A percentile compares a stretch with the other conserved stretches of the same genome.
These are phyloP conservation scores for Gonium pectorale DNA, from an alignment of 139 green algal species.

Conservation along the genomic window DNA sequence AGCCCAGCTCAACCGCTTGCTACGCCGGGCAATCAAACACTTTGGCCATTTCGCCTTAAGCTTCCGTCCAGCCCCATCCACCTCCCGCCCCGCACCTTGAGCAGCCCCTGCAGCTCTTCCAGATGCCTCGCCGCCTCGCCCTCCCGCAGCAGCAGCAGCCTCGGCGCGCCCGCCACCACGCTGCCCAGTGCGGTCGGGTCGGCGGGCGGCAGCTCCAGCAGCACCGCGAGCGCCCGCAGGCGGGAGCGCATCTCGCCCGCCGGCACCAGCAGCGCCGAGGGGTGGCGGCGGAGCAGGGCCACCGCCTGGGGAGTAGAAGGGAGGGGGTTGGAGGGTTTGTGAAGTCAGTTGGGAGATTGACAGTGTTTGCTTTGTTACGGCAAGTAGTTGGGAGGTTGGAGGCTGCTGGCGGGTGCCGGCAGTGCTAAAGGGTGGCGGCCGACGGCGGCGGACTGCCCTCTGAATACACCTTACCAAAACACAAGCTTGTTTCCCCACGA, in stretches of 20 bases:
- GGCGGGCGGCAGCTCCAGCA: conserved; percentile 15
- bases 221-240: background rate
- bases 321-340: too few relatives aligned
- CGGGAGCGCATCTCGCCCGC: background rate
- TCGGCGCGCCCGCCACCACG: conserved; percentile 2
- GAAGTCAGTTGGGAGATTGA: too few relatives aligned
- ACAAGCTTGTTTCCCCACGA: background rate
- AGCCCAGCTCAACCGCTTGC: too few relatives aligned
- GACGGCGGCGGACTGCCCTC: too few relatives aligned
- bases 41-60: background rate
- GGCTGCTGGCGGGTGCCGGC: too few relatives aligned
- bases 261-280: conserved; percentile 3
- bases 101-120: conserved; percentile 5
- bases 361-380: too few relatives aligned
- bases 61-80: background rate
- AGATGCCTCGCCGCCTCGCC: background rate
- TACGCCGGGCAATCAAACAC: too few relatives aligned
- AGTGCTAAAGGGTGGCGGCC: too few relatives aligned
- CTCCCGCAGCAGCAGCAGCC: background rate
- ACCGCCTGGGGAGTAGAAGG: too few relatives aligned
- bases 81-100: background rate
- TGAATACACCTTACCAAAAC: too few relatives aligned
- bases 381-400: too few relatives aligned
- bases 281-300: conserved; percentile 9
- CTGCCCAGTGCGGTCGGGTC: background rate